These are phyloP conservation scores for Spongospora subterranea DNA, from an alignment of 208 protist genomes.

Conservation along the genomic window DNA sequence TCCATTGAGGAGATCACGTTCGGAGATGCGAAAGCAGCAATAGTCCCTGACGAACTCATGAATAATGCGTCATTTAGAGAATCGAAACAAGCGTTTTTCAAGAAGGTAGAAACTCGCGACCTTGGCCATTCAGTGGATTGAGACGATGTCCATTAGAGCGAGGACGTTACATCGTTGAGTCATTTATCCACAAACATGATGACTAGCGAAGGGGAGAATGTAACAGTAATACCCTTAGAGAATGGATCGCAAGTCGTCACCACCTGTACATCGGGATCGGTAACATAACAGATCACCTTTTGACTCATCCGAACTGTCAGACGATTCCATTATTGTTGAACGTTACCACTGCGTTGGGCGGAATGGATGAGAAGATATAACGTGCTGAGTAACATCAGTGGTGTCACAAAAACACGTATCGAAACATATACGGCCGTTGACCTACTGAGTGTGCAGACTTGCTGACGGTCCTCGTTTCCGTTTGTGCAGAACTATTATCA, in stretches of 20 bases:
- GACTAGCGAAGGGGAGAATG: not conserved
- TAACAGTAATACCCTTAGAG: not conserved
- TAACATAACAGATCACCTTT: not conserved
- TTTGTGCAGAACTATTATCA: not conserved
- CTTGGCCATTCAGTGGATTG: not conserved
- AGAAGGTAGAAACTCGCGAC: not conserved
- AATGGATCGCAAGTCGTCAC: not conserved
- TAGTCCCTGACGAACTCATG: not conserved
- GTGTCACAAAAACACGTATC: too few species aligned
- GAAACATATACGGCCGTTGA: too few species aligned
- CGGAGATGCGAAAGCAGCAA: not conserved
- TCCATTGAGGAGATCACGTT: not conserved
- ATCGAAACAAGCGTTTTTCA: not conserved
- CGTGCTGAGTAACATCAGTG: too few species aligned
- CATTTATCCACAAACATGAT: not conserved
- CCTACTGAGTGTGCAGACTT: too few species aligned
- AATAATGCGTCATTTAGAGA: not conserved
- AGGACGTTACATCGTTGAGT: not conserved
- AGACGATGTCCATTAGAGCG: not conserved
- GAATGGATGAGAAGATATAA: too few species aligned
- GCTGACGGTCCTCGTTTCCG: not conserved
- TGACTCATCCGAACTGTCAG: too few species aligned
- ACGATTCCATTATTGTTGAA: too few species aligned
- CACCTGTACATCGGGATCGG: not conserved
- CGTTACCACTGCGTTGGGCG: too few species aligned